These are phyloP conservation scores for Yamadazyma atlantica DNA, from an alignment of 1,139 yeast genomes.

Conservation along the genomic window DNA sequence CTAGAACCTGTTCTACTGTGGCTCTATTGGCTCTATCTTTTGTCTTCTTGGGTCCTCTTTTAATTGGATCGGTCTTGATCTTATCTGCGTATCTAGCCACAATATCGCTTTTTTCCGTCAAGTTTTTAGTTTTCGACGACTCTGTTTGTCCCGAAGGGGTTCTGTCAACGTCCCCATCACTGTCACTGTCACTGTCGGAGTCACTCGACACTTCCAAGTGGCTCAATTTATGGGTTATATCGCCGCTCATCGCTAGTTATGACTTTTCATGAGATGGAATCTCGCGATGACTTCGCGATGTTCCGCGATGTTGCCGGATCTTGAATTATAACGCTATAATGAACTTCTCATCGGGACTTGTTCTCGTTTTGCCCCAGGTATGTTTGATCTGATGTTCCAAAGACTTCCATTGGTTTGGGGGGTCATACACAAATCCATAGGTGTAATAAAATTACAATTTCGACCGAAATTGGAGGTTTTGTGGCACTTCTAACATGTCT, in stretches of 20 bases:
- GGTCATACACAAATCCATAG: too few species aligned
- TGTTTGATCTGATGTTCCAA: slow-evolving; percentile 1
- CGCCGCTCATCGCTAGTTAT: neutral
- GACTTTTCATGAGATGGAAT: too few species aligned
- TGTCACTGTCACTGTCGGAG: slow-evolving; percentile 1
- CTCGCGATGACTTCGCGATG: too few species aligned
- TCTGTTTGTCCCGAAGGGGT: too few species aligned
- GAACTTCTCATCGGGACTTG: slow-evolving; percentile 1
- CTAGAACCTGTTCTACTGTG: slow-evolving; percentile 94
- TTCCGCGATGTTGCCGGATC: neutral
- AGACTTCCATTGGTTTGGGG: too few species aligned
- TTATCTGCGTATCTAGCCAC: slow-evolving; percentile 61
- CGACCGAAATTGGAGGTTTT: too few species aligned
- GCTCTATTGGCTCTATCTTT: slow-evolving; percentile 92
- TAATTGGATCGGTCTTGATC: slow-evolving; percentile 62
- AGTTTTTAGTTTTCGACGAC: slow-evolving; percentile 15
- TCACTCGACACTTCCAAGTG: neutral
- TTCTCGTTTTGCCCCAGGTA: slow-evolving; percentile 11
- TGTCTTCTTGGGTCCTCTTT: slow-evolving; percentile 54
- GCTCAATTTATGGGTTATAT: neutral
- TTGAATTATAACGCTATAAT: too few species aligned
- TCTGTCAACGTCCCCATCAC: neutral
- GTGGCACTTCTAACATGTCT: too few species aligned
- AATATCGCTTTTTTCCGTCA: slow-evolving; percentile 55
- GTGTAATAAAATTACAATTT: too few species aligned